Percentiles rank a stretch among this genome's conserved stretches.
These are phyloP conservation scores for Diaporthe sp. DNA, from an alignment of 2,329 filamentous ascomycete genomes.

Conservation along the genomic window DNA sequence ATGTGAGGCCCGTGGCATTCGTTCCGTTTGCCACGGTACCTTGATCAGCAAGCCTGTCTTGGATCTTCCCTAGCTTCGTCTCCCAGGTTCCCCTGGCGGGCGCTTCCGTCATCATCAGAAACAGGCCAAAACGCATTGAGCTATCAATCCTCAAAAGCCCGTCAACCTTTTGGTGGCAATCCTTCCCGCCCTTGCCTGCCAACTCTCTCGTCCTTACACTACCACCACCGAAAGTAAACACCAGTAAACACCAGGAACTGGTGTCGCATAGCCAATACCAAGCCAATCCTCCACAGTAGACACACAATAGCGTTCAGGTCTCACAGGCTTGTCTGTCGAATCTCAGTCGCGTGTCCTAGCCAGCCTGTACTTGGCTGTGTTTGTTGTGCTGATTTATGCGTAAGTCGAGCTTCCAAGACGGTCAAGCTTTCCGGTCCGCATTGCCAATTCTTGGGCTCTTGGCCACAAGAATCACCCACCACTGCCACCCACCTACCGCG, in stretches of 20 bases:
- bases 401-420: conserved; percentile 37
- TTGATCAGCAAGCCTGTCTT: background rate
- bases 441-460: conserved; percentile 34
- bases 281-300: background rate
- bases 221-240: conserved; percentile 14
- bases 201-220: background rate
- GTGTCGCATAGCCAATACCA: conserved; percentile 8
- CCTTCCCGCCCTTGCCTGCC: conserved; percentile 10
- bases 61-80: conserved; percentile 16
- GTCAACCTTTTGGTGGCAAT: conserved; percentile 9
- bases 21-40: conserved; percentile 18
- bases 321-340: background rate
- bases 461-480: background rate
- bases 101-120: conserved; percentile 29
- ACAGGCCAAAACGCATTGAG: background rate
- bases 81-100: conserved; percentile 28
- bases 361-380: conserved; percentile 31
- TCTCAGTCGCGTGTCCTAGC: background rate
- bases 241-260: background rate
- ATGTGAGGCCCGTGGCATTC: conserved; percentile 2
- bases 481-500: background rate
- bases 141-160: conserved; percentile 11
- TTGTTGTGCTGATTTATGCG: conserved; percentile 39
- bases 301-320: background rate
- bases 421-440: conserved; percentile 31